Evolutionary conservation across 2,329 filamentous ascomycete genomes (phyloP).

Genomic region (Hymenoscyphus linearis): DNA sequence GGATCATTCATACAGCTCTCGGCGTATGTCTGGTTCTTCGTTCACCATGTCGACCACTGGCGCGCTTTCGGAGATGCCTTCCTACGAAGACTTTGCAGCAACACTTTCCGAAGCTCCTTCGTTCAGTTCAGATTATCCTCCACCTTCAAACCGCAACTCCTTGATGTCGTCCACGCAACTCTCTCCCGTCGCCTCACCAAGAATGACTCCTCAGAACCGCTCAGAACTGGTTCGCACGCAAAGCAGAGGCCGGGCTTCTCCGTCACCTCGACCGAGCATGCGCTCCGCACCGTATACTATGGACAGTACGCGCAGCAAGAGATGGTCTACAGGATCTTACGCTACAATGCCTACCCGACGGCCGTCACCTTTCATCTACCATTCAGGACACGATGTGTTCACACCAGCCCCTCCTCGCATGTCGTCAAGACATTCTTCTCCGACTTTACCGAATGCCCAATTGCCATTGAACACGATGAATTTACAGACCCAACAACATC

Average conservation of each 20-base stretch:
- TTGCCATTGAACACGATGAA: constrained; percentile 44
- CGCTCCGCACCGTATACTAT: constrained; percentile 67
- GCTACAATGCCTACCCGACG: constrained; percentile 51
- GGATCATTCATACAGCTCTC: constrained; percentile 48
- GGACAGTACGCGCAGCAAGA: constrained; percentile 61
- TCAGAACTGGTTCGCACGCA: constrained; percentile 57
- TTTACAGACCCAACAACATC: constrained; percentile 51
- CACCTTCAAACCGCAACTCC: constrained; percentile 62
- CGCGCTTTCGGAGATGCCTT: constrained; percentile 60
- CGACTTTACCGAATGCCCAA: constrained; percentile 39
- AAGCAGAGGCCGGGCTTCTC: constrained; percentile 66
- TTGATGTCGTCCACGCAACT: constrained; percentile 65
- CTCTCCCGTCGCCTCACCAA: constrained; percentile 67
- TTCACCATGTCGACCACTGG: constrained; percentile 67
- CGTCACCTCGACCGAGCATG: constrained; percentile 62
- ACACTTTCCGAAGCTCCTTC: constrained; percentile 62
- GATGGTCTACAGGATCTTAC: constrained; percentile 75
- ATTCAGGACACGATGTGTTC: constrained; percentile 55
- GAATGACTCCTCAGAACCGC: constrained; percentile 55
- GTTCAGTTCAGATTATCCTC: constrained; percentile 61
- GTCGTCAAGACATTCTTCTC: constrained; percentile 47
- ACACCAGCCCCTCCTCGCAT: constrained; percentile 50
- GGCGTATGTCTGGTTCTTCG: constrained; percentile 67
- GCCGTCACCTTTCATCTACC: constrained; percentile 57
- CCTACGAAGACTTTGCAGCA: constrained; percentile 66